phyloP scores from a whole-genome alignment of 768 basidiomycete species.

The Tephrocybe sp. region DNA sequence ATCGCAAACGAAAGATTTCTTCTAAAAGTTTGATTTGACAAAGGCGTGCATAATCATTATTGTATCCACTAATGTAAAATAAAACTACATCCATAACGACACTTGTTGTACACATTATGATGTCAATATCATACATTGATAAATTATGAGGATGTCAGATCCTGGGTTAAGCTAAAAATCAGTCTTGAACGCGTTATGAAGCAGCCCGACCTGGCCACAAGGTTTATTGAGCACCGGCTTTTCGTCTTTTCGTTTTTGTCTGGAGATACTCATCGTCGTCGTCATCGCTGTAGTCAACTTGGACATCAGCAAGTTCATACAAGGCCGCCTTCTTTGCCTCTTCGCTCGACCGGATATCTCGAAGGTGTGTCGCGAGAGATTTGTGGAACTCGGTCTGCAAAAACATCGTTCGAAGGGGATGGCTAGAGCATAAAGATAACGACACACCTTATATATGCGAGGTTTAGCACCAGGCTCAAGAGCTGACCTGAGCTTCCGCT shows the following conservation, averaged over 20 bases:
- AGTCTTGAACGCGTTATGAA: no score
- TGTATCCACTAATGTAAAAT: no score
- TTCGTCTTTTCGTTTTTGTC: slow-evolving; percentile 32
- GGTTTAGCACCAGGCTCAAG: slow-evolving; percentile 41
- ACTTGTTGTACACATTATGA: no score
- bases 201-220: slow-evolving; percentile 5
- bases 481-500: slow-evolving; percentile 49
- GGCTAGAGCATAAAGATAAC: background rate
- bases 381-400: slow-evolving; percentile 68
- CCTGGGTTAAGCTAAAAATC: no score
- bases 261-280: slow-evolving; percentile 51
- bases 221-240: slow-evolving; percentile 10
- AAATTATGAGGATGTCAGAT: no score
- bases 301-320: slow-evolving; percentile 24
- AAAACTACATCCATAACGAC: no score
- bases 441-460: slow-evolving; percentile 56
- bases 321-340: slow-evolving; percentile 40
- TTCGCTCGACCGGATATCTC: slow-evolving; percentile 60
- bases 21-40: no score
- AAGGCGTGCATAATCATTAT: no score
- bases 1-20: no score
- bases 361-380: slow-evolving; percentile 53
- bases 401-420: background rate
- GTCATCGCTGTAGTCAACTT: slow-evolving; percentile 43
- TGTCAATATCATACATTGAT: no score